Evolutionary conservation across 163 green algal species (phyloP).

Genomic region (Scenedesmus sp.): DNA sequence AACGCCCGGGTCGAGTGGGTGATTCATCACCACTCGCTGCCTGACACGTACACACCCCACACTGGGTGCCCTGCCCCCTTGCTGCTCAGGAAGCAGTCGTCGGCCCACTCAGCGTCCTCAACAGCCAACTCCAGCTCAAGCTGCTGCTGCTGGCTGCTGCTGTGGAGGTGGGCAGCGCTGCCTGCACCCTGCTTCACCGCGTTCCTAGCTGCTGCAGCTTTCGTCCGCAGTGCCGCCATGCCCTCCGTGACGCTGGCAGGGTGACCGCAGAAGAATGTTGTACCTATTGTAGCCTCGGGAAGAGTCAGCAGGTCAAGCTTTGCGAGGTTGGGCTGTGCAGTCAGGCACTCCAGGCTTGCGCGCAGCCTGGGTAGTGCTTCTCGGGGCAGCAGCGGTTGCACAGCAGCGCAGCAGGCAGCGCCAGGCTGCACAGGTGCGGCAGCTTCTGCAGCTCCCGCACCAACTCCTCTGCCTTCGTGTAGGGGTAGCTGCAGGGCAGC

Average conservation of each 20-base stretch:
- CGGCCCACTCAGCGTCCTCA: conserved; percentile 5
- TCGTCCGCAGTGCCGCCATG: not conserved
- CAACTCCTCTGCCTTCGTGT: conserved; percentile 35
- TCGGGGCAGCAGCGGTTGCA: conserved; percentile 41
- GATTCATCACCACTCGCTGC: conserved; percentile 16
- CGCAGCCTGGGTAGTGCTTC: conserved; percentile 44
- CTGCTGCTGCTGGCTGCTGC: conserved; percentile 21
- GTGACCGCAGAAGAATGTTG: conserved; percentile 21
- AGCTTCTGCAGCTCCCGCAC: conserved; percentile 25
- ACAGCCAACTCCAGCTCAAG: not conserved
- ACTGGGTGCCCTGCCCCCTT: not conserved
- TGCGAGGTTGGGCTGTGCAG: not conserved
- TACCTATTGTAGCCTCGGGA: conserved; percentile 21
- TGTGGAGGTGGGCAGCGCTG: not conserved
- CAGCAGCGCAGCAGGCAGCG: conserved; percentile 30
- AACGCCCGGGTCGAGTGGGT: no score
- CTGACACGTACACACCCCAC: conserved; percentile 29
- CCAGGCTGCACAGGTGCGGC: not conserved
- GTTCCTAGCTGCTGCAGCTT: not conserved
- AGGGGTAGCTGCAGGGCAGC: conserved; percentile 13
- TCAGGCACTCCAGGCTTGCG: conserved; percentile 18
- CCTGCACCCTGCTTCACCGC: not conserved
- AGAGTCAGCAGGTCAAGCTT: conserved; percentile 38
- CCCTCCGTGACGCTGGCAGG: not conserved
- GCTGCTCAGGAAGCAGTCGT: conserved; percentile 17